A percentile compares a stretch with the other conserved stretches of the same genome.
These are phyloP conservation scores for Penstemon eatonii DNA, from an alignment of 257 asterid genomes.

Conservation along the genomic window DNA sequence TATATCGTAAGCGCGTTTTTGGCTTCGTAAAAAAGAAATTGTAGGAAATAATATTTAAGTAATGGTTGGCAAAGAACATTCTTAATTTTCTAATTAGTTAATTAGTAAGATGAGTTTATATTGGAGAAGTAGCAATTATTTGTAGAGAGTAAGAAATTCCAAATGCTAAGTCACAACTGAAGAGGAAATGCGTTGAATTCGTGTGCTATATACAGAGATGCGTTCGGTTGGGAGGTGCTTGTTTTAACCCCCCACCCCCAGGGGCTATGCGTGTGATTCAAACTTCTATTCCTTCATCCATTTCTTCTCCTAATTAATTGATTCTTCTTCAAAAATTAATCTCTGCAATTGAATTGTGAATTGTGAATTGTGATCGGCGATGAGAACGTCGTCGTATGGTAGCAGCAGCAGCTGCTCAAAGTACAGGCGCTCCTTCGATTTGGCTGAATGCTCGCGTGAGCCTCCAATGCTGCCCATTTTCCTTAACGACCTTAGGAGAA, in stretches of 20 bases:
- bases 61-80: too few species aligned
- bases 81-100: too few species aligned
- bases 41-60: too few species aligned
- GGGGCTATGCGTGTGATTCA: slow-evolving; percentile 37
- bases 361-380: slow-evolving; percentile 7
- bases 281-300: neutral
- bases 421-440: slow-evolving; percentile 52
- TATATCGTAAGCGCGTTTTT: too few species aligned
- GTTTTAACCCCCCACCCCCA: slow-evolving; percentile 29
- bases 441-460: slow-evolving; percentile 42
- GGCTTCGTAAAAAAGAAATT: too few species aligned
- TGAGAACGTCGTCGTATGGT: slow-evolving; percentile 52
- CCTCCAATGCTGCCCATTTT: slow-evolving; percentile 74
- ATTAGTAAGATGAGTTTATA: too few species aligned
- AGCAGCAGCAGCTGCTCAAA: slow-evolving; percentile 50
- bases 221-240: slow-evolving; percentile 52
- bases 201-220: neutral
- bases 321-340: neutral
- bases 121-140: neutral
- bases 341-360: neutral
- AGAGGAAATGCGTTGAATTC: slow-evolving; percentile 42
- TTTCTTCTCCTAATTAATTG: neutral
- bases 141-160: neutral
- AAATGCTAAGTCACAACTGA: neutral
- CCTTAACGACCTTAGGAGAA: slow-evolving; percentile 61